Conservation (phyloP, 1,139 yeast genomes). For the Hanseniaspora sp. region DNA sequence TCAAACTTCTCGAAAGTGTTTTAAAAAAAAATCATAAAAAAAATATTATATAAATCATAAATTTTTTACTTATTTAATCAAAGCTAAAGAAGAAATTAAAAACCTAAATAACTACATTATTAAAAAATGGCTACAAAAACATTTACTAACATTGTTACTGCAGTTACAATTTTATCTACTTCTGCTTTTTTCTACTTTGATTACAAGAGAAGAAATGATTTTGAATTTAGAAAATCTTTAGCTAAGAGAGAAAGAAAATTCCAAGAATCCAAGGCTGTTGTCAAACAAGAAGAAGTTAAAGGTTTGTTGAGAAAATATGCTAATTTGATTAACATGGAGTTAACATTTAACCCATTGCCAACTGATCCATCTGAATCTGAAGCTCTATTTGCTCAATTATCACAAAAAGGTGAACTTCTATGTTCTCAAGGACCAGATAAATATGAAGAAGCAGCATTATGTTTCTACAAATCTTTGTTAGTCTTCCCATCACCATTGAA, state of each 20-base stretch:
- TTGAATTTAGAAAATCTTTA: slow-evolving; percentile 68
- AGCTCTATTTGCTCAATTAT: slow-evolving; percentile 53
- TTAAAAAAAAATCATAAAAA: too few species aligned
- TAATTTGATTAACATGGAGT: slow-evolving; percentile 50
- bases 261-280: slow-evolving; percentile 3
- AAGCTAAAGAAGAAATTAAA: background rate
- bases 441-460: slow-evolving; percentile 70
- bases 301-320: slow-evolving; percentile 53
- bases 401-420: slow-evolving; percentile 71
- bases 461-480: slow-evolving; percentile 88
- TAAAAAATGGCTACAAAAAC: slow-evolving; percentile 26
- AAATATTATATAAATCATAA: too few species aligned
- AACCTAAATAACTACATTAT: slow-evolving; percentile 12
- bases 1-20: too few species aligned
- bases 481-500: slow-evolving; percentile 94
- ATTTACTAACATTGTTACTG: slow-evolving; percentile 34
- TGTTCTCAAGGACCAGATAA: slow-evolving; percentile 41
- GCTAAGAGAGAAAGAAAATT: slow-evolving; percentile 50
- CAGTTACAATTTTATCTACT: slow-evolving; percentile 48
- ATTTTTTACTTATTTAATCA: too few species aligned
- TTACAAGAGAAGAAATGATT: slow-evolving; percentile 73
- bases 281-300: slow-evolving; percentile 46
- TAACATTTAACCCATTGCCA: slow-evolving; percentile 66
- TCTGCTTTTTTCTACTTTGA: slow-evolving; percentile 62
- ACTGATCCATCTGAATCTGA: slow-evolving; percentile 47